These are phyloP conservation scores for Dactylonectria estremocensis DNA, from an alignment of 2,329 filamentous ascomycete species.

Conservation along the genomic window DNA sequence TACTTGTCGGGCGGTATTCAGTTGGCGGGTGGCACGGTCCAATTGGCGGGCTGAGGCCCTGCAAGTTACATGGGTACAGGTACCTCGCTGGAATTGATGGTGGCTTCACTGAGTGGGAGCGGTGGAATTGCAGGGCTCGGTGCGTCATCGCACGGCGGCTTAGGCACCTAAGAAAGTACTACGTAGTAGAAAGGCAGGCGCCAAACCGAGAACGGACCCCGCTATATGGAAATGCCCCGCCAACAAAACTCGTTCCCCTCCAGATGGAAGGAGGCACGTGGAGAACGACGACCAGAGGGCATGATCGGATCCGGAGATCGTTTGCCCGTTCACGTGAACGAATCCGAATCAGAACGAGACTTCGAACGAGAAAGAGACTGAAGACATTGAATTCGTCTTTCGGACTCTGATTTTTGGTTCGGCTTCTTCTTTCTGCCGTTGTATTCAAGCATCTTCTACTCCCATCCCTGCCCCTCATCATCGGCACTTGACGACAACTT, in stretches of 20 bases:
- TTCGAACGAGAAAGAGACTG: not conserved
- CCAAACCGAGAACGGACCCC: conserved; percentile 45
- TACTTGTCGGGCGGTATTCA: conserved; percentile 39
- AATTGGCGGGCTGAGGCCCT: conserved; percentile 31
- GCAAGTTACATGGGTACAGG: conserved; percentile 35
- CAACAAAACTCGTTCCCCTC: conserved; percentile 48
- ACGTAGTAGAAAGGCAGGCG: not conserved
- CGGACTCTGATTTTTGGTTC: not conserved
- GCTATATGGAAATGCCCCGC: conserved; percentile 47
- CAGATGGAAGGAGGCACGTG: conserved; percentile 32
- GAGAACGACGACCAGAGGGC: conserved; percentile 4
- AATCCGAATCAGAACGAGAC: not conserved
- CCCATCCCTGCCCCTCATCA: not conserved
- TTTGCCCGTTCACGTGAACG: not conserved
- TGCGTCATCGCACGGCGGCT: conserved; percentile 44
- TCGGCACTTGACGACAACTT: conserved; percentile 15
- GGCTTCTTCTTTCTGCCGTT: not conserved
- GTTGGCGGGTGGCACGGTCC: conserved; percentile 14
- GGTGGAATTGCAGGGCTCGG: conserved; percentile 7
- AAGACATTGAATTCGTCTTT: conserved; percentile 4
- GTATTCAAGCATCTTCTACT: not conserved
- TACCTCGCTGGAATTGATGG: conserved; percentile 32
- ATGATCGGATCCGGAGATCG: conserved; percentile 1
- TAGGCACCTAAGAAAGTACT: conserved; percentile 17
- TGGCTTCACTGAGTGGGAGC: not conserved